Conservation (phyloP, 176 grass and related monocot genomes). For the Chloris gayana region DNA sequence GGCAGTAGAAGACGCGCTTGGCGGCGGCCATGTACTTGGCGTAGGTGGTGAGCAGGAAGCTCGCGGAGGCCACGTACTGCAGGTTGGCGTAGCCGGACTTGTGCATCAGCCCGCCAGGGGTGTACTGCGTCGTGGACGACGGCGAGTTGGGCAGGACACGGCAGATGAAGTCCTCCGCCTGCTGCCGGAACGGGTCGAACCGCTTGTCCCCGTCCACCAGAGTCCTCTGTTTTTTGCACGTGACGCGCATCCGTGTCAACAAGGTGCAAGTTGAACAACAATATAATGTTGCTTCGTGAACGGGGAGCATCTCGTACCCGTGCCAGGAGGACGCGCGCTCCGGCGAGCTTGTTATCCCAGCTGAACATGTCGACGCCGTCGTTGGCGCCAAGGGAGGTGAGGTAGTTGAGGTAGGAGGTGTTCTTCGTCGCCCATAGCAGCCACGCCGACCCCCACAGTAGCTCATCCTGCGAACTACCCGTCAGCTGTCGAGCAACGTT, state of each 20-base stretch:
- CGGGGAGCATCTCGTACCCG: conserved; percentile 33
- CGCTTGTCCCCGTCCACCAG: conserved; percentile 55
- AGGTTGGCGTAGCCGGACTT: conserved; percentile 65
- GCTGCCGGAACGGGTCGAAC: conserved; percentile 54
- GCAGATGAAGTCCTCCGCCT: conserved; percentile 86
- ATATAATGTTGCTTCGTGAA: background rate
- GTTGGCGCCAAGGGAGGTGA: conserved; percentile 50
- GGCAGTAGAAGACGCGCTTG: conserved; percentile 58
- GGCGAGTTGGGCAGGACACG: conserved; percentile 57
- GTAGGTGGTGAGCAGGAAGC: conserved; percentile 80
- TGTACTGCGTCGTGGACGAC: conserved; percentile 65
- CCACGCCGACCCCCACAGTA: conserved; percentile 83
- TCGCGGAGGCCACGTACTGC: conserved; percentile 75
- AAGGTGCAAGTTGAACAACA: too few species aligned
- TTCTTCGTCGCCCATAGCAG: conserved; percentile 77
- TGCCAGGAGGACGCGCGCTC: conserved; percentile 71
- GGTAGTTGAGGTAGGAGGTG: conserved; percentile 53
- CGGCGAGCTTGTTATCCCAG: conserved; percentile 96
- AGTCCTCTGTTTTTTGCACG: conserved; percentile 47
- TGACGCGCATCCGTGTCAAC: background rate
- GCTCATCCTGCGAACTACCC: conserved; percentile 47
- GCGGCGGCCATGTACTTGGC: conserved; percentile 75
- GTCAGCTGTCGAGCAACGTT: too few species aligned
- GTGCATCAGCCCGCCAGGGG: conserved; percentile 51
- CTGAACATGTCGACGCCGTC: conserved; percentile 83